Evolutionary conservation across 495 filamentous ascomycete species (phyloP), one percentile per base, ranked within the genome.

Genomic region (Penicillium herquei): DNA sequence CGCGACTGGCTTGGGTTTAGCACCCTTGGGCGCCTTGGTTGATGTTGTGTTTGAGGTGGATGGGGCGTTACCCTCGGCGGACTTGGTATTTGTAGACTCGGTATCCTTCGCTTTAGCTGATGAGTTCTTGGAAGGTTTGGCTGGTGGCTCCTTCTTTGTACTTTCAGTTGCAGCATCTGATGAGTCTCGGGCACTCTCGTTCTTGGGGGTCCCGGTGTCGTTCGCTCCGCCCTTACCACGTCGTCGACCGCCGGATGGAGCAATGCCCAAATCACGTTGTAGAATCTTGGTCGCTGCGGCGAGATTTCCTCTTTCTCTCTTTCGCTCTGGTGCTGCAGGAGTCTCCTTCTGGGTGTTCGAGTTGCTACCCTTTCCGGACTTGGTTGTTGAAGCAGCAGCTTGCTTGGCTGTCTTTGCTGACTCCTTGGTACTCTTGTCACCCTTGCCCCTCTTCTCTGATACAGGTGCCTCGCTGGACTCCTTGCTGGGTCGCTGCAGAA

Each of bases 191-290:
- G 65, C 51, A 43, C 47, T 50, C 31, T 67, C 70, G 39, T 47
- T 57, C 53, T 70, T 75, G 1, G 61, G 42, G 8, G 68, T 64
- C 32, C 68, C 70, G 31, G 59, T 57, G n/a, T 70, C 72, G 12
- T 67, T 57, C 17, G 73, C 40, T 45, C 63, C 52, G 18, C 58
- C 69, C 48, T 72, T 73, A 14, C 71, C 73, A 3, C 77, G 74
- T 57, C 78, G 73, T 39, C 80, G 76, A 41, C 77, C 69, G 43
- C 71, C 67, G 50, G 82, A 81, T 6, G 83, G 80, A 42, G 84
- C 83, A n/a, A 98, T 79, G 14, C 93, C 94, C 14, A 96, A 77
- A 69, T 98, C 94, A 13, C 92, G 85, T 62, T 96, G 91, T 18
- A 98, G 71, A 55, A 98, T 96, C 43, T 86, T 86, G 14, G 91